Evolutionary conservation across 176 grass and related monocot species (phyloP).

Genomic region (Raddia guianensis): DNA sequence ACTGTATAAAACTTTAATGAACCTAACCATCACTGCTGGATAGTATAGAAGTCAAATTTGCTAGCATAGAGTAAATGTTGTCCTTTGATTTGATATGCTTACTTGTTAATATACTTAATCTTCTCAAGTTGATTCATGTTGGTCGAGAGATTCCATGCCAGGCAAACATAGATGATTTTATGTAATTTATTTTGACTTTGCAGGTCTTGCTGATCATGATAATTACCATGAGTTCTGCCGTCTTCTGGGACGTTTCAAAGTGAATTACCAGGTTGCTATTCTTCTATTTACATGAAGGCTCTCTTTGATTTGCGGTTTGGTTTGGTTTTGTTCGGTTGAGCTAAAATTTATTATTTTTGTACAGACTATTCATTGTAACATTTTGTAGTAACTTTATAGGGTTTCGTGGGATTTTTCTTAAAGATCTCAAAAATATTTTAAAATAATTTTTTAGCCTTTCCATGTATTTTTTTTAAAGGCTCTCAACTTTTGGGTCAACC

Average conservation of each 20-base stretch:
- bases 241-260: conserved; percentile 95
- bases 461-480: too few relatives aligned
- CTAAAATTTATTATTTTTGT: too few relatives aligned
- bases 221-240: conserved; percentile 99
- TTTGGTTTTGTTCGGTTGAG: too few relatives aligned
- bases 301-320: too few relatives aligned
- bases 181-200: conserved; percentile 33
- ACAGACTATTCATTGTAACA: too few relatives aligned
- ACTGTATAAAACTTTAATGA: conserved; percentile 1
- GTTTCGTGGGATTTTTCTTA: too few relatives aligned
- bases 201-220: conserved; percentile 99
- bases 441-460: too few relatives aligned
- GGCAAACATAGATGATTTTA: conserved; percentile 22
- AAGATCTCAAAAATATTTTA: too few relatives aligned
- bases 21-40: background rate
- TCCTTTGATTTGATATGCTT: conserved; percentile 24
- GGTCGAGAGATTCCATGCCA: background rate
- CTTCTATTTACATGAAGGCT: conserved; percentile 26
- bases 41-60: conserved; percentile 24
- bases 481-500: too few relatives aligned
- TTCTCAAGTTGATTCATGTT: conserved; percentile 25
- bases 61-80: conserved; percentile 2
- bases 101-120: background rate
- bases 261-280: conserved; percentile 78
- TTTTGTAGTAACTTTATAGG: too few relatives aligned